phyloP scores from a whole-genome alignment of 768 basidiomycete species.

The Podaxis sp. region DNA sequence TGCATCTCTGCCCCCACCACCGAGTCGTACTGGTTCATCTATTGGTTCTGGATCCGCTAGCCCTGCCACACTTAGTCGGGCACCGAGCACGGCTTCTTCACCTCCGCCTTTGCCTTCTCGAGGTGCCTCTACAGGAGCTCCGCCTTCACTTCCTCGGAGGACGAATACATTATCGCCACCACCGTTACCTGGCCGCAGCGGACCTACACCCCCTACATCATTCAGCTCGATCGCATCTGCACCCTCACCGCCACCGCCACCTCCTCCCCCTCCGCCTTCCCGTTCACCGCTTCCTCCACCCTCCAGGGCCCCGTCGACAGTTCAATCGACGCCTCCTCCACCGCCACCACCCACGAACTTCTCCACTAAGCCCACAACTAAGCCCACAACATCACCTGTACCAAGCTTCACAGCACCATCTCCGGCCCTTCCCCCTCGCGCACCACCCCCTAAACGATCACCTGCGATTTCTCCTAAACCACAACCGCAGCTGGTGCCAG shows the following conservation, averaged over 20 bases:
- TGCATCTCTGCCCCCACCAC: conserved; percentile 33
- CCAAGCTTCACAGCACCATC: conserved; percentile 19
- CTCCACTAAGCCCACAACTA: conserved; percentile 16
- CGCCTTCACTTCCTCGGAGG: conserved; percentile 28
- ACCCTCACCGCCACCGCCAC: conserved; percentile 13
- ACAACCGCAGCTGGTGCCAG: not conserved
- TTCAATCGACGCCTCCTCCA: conserved; percentile 7
- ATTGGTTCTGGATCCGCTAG: conserved; percentile 12
- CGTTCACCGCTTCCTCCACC: conserved; percentile 14
- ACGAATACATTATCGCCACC: conserved; percentile 20
- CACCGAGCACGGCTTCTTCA: conserved; percentile 17
- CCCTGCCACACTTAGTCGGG: conserved; percentile 9
- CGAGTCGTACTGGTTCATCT: conserved; percentile 29
- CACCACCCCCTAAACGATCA: conserved; percentile 13
- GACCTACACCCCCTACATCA: conserved; percentile 11
- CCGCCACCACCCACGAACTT: conserved; percentile 14
- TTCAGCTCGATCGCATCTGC: conserved; percentile 9
- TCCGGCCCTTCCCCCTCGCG: conserved; percentile 25
- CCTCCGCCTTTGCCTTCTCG: conserved; percentile 23
- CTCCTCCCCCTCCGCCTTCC: conserved; percentile 3
- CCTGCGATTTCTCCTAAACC: conserved; percentile 9
- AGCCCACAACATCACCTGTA: conserved; percentile 16
- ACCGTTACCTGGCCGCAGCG: conserved; percentile 21
- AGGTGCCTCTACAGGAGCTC: conserved; percentile 21
- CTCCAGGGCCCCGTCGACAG: not conserved